These are phyloP conservation scores for Drechslerella coelobrocha DNA, from an alignment of 2,329 filamentous ascomycete species.

Conservation along the genomic window DNA sequence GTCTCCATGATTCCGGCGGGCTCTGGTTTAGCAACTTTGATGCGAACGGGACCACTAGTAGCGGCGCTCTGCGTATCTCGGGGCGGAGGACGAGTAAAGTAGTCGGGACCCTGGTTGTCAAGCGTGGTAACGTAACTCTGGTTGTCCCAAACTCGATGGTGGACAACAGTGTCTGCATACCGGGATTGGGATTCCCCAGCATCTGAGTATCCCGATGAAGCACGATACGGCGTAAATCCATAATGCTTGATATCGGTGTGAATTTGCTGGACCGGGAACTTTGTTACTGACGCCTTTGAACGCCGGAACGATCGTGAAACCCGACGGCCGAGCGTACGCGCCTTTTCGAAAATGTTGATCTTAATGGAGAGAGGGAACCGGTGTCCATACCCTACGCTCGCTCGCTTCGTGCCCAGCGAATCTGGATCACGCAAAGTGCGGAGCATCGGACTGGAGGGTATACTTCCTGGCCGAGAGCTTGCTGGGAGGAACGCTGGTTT, in stretches of 20 bases:
- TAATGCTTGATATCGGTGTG: conserved; percentile 42
- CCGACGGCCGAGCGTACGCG: conserved; percentile 27
- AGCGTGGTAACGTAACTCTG: conserved; percentile 34
- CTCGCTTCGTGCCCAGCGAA: conserved; percentile 16
- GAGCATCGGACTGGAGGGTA: conserved; percentile 13
- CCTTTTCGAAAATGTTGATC: conserved; percentile 26
- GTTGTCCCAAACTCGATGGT: conserved; percentile 39
- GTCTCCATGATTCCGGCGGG: conserved; percentile 1
- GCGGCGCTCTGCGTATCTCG: conserved; percentile 10
- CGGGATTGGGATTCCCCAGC: conserved; percentile 12
- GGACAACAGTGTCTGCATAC: conserved; percentile 45
- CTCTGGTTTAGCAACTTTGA: conserved; percentile 10
- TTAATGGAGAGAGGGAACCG: conserved; percentile 14
- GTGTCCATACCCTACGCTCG: conserved; percentile 2
- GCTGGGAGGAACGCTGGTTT: conserved; percentile 41
- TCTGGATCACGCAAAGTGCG: conserved; percentile 41
- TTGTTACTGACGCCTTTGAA: neutral
- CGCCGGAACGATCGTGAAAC: conserved; percentile 29
- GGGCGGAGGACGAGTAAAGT: conserved; percentile 20
- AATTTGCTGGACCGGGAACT: conserved; percentile 35
- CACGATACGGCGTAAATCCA: conserved; percentile 9
- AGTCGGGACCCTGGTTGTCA: conserved; percentile 42
- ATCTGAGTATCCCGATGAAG: conserved; percentile 16
- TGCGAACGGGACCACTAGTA: conserved; percentile 4
- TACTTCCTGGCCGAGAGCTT: conserved; percentile 28